phyloP scores from a whole-genome alignment of 306 rosid species.

The Fragaria vesca region DNA sequence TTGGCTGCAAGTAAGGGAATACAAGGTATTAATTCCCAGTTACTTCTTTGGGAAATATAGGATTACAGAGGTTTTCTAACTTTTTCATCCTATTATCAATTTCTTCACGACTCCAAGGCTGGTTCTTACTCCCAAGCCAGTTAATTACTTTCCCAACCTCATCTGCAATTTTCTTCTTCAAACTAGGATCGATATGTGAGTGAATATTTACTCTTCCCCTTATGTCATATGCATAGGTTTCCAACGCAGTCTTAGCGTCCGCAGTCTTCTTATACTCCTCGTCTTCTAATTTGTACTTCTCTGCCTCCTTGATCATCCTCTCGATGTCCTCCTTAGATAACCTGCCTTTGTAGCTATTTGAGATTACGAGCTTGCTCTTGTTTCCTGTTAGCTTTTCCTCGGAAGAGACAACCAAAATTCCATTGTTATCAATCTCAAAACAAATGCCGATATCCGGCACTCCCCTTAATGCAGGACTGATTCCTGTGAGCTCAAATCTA shows the following conservation, averaged over 20 bases:
- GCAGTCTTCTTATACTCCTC: conserved; percentile 29
- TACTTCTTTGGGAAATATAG: conserved; percentile 20
- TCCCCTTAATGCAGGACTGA: conserved; percentile 31
- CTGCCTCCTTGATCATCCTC: conserved; percentile 44
- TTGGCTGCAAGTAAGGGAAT: too few relatives aligned
- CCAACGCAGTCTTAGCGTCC: conserved; percentile 23
- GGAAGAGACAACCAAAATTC: conserved; percentile 35
- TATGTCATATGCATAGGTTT: conserved; percentile 28
- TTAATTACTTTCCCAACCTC: conserved; percentile 16
- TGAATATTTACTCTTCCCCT: background rate
- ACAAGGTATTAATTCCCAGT: background rate
- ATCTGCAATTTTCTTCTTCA: conserved; percentile 29
- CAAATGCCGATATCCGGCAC: conserved; percentile 31
- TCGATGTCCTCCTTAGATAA: conserved; percentile 36
- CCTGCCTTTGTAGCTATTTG: conserved; percentile 30
- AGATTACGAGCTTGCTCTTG: conserved; percentile 34
- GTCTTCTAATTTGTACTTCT: conserved; percentile 36
- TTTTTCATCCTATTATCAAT: conserved; percentile 27
- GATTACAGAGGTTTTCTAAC: conserved; percentile 24
- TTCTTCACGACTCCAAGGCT: conserved; percentile 21
- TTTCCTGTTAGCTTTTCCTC: conserved; percentile 37
- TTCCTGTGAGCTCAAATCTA: conserved; percentile 33
- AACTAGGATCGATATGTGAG: conserved; percentile 2
- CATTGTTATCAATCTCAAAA: conserved; percentile 37
- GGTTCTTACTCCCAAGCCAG: conserved; percentile 24